These are phyloP conservation scores for Marasmius sp. DNA, from an alignment of 1,284 basidiomycete genomes.

Conservation along the genomic window DNA sequence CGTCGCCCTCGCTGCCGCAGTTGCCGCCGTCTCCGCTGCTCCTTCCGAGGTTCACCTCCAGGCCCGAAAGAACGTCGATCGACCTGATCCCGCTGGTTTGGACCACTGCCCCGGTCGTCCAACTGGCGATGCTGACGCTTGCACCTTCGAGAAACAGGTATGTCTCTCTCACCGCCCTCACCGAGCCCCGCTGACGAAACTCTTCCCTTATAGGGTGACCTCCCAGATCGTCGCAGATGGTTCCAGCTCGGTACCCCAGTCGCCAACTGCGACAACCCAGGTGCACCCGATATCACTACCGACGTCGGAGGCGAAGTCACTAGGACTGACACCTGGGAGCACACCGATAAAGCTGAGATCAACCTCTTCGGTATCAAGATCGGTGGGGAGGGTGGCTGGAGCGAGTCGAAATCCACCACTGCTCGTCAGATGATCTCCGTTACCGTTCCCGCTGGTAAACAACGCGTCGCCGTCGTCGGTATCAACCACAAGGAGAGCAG, in stretches of 20 bases:
- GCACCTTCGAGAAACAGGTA: background rate
- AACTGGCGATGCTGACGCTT: background rate
- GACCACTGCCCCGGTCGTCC: background rate
- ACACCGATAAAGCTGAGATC: background rate
- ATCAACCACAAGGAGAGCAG: background rate
- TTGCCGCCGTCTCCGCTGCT: background rate
- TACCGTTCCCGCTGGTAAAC: background rate
- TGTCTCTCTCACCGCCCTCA: background rate
- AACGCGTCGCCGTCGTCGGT: background rate
- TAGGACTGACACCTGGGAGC: background rate
- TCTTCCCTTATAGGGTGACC: background rate
- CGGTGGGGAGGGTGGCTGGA: background rate
- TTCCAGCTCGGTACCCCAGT: background rate
- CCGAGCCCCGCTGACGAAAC: background rate
- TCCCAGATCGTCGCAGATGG: background rate
- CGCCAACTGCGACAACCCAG: background rate
- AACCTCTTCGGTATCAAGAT: slow-evolving; percentile 2
- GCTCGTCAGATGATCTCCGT: background rate
- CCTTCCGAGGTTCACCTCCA: background rate
- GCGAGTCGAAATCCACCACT: background rate
- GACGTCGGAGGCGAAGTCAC: slow-evolving; percentile 1
- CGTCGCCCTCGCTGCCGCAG: background rate
- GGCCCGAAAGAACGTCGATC: background rate
- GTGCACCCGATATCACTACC: background rate
- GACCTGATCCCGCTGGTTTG: background rate